Percentiles rank a stretch among this genome's conserved stretches.
Evolutionary conservation across 192 early-diverging fungal species (phyloP).

Genomic region (Backusella tarrabulga): DNA sequence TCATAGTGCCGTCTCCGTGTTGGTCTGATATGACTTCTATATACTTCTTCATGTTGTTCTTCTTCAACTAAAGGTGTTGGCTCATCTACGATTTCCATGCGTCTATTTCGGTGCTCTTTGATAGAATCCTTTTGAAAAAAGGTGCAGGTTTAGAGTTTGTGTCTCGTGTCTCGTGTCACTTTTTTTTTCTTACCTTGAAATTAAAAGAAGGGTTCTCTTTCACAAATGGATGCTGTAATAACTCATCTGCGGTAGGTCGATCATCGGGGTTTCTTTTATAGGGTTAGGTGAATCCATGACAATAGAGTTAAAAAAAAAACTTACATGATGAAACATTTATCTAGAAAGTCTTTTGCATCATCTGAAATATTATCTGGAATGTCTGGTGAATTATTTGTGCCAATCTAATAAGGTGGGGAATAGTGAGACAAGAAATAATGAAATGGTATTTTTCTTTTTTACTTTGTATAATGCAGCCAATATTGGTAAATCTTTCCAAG

Average conservation of each 20-base stretch:
- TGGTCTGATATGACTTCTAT: not conserved
- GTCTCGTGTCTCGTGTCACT: not conserved
- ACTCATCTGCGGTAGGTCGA: slow-evolving; percentile 70
- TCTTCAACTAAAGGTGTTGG: not conserved
- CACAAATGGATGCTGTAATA: slow-evolving; percentile 70
- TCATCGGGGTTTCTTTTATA: slow-evolving; percentile 61
- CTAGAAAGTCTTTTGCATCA: slow-evolving; percentile 69
- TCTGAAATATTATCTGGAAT: slow-evolving; percentile 68
- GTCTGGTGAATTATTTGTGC: slow-evolving; percentile 68
- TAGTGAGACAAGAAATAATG: not conserved
- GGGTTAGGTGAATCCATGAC: slow-evolving; percentile 48
- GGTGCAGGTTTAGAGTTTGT: not conserved
- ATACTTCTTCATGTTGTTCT: not conserved
- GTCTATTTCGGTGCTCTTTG: not conserved
- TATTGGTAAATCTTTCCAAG: slow-evolving; percentile 54
- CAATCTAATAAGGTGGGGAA: slow-evolving; percentile 51
- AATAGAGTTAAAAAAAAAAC: slow-evolving; percentile 33
- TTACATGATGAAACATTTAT: slow-evolving; percentile 70
- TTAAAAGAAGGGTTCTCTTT: slow-evolving; percentile 46
- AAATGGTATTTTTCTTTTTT: slow-evolving; percentile 9
- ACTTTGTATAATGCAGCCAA: slow-evolving; percentile 50
- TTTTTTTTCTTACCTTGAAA: slow-evolving; percentile 34
- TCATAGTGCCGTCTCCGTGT: not conserved
- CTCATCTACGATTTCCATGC: not conserved
- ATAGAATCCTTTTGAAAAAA: not conserved